A percentile compares a stretch with the other conserved stretches of the same genome.
Conservation (phyloP, 2,329 filamentous ascomycete species). For the Lasiodiplodia gonubiensis region DNA sequence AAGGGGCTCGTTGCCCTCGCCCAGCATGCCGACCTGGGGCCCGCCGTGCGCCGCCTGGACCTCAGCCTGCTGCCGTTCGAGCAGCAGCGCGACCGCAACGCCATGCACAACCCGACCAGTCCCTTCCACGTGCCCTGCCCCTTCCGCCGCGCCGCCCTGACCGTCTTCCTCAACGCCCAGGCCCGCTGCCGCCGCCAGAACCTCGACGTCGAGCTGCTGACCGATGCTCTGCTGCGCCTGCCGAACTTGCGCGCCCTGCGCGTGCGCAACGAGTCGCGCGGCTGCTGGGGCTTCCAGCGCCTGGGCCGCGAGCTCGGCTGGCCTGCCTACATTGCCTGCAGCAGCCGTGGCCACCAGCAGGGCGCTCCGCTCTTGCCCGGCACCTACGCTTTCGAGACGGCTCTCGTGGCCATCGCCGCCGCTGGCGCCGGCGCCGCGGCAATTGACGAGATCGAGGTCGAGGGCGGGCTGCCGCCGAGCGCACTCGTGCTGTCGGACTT, state of each 20-base stretch:
- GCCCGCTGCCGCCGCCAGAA: neutral
- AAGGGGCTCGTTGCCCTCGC: neutral
- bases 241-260: slow-evolving; percentile 2
- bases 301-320: slow-evolving; percentile 1
- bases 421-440: neutral
- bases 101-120: neutral
- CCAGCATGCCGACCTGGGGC: neutral
- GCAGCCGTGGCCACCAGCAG: neutral
- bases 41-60: neutral
- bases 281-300: neutral
- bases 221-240: neutral
- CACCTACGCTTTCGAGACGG: neutral
- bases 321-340: neutral
- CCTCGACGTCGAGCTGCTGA: slow-evolving; percentile 4
- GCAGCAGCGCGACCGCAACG: neutral
- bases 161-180: neutral
- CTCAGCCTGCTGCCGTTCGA: slow-evolving; percentile 6
- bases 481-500: neutral
- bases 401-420: neutral
- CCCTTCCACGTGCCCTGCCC: neutral
- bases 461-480: neutral
- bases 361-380: neutral
- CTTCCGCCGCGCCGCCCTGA: neutral
- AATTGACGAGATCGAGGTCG: neutral
- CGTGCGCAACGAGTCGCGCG: neutral